Evolutionary conservation across 2,329 filamentous ascomycete genomes (phyloP).

Genomic region (Massarina eburnea): DNA sequence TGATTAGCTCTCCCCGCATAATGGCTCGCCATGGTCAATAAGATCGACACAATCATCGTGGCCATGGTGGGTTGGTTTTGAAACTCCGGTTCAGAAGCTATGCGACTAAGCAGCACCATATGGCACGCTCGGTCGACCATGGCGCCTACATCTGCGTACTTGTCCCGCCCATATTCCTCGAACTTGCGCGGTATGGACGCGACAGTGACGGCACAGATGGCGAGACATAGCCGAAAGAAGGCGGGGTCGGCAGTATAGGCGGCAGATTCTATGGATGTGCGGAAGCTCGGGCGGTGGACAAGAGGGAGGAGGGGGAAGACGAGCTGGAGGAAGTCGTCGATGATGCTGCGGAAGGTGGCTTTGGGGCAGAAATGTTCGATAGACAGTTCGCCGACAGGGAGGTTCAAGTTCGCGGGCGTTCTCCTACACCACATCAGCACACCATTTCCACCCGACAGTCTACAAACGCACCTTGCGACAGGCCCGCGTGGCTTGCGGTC

Average conservation of each 20-base stretch:
- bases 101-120: constrained; percentile 12
- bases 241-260: constrained; percentile 7
- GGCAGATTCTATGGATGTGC: constrained; percentile 10
- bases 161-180: constrained; percentile 6
- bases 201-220: constrained; percentile 15
- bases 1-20: constrained; percentile 15
- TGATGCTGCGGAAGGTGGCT: constrained; percentile 11
- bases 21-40: constrained; percentile 15
- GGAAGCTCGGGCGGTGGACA: constrained; percentile 14
- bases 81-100: constrained; percentile 10
- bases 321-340: constrained; percentile 16
- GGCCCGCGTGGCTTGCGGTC: constrained; percentile 15
- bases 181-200: constrained; percentile 17
- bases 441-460: background rate
- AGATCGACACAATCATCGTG: constrained; percentile 13
- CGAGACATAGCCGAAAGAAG: constrained; percentile 16
- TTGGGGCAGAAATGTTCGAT: constrained; percentile 14
- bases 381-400: constrained; percentile 6
- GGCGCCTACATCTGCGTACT: constrained; percentile 8
- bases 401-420: background rate
- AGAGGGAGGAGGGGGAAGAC: constrained; percentile 16
- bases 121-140: constrained; percentile 17
- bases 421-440: background rate
- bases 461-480: constrained; percentile 6
- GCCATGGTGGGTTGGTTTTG: constrained; percentile 13